These are phyloP conservation scores for Plantago lanceolata DNA, from an alignment of 305 asterid genomes.

Conservation along the genomic window DNA sequence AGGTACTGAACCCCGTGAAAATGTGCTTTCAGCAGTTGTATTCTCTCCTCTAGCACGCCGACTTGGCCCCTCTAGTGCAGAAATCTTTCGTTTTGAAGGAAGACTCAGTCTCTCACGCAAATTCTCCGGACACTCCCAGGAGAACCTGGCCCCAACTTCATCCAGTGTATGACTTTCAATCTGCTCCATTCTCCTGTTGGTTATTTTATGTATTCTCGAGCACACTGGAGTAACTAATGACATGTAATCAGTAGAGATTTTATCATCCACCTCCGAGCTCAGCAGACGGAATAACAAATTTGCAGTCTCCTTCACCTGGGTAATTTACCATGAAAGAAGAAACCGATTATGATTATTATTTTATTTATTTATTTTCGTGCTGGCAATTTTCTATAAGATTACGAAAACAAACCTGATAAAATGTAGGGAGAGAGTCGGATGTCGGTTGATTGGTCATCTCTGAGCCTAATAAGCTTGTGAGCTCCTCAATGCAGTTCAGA, in stretches of 20 bases:
- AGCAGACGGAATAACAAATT: slow-evolving; percentile 47
- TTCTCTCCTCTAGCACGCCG: slow-evolving; percentile 71
- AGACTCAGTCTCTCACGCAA: slow-evolving; percentile 66
- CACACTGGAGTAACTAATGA: slow-evolving; percentile 36
- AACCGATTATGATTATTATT: neutral
- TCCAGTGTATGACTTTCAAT: slow-evolving; percentile 46
- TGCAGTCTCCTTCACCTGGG: slow-evolving; percentile 59
- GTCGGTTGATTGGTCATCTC: slow-evolving; percentile 34
- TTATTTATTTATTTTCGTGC: neutral
- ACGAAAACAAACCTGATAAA: slow-evolving; percentile 31
- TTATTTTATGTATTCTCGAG: slow-evolving; percentile 48
- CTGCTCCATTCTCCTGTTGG: slow-evolving; percentile 46
- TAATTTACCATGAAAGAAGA: slow-evolving; percentile 24
- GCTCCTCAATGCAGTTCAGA: slow-evolving; percentile 60
- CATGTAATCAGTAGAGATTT: slow-evolving; percentile 33
- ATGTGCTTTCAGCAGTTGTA: slow-evolving; percentile 50
- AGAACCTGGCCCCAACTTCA: slow-evolving; percentile 57
- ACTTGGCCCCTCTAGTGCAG: slow-evolving; percentile 62
- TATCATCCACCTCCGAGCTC: slow-evolving; percentile 47
- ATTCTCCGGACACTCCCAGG: slow-evolving; percentile 96
- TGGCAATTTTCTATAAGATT: slow-evolving; percentile 13
- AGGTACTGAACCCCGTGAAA: slow-evolving; percentile 65
- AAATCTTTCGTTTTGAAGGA: slow-evolving; percentile 57
- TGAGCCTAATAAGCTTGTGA: slow-evolving; percentile 35
- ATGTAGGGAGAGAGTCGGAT: slow-evolving; percentile 30